phyloP scores from a whole-genome alignment of 345 rosid genomes.

The Ricinus communis region DNA sequence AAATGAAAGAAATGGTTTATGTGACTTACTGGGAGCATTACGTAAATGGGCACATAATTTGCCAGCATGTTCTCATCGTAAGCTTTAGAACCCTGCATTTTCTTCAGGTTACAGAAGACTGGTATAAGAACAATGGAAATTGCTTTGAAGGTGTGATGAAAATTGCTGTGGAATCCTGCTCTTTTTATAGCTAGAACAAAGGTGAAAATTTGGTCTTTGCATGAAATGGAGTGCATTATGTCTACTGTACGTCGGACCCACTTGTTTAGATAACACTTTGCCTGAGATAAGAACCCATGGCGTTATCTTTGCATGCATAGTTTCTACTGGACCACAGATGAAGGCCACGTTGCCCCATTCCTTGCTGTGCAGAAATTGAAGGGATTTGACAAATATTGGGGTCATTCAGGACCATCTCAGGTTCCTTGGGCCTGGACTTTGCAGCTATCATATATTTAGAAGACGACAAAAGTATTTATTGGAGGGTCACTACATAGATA shows the following conservation, averaged over 20 bases:
- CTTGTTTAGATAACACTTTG: not conserved
- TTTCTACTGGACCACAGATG: not conserved
- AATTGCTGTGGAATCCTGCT: not conserved
- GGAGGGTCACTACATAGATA: too few relatives aligned
- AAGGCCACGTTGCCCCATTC: not conserved
- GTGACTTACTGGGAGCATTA: slow-evolving; percentile 87
- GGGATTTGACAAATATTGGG: not conserved
- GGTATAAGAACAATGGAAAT: not conserved
- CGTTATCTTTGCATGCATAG: not conserved
- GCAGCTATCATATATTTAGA: not conserved
- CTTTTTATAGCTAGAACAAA: slow-evolving; percentile 11
- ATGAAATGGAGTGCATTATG: not conserved
- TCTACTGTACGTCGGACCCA: not conserved
- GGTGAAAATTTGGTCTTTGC: slow-evolving; percentile 5
- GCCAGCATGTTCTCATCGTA: slow-evolving; percentile 48
- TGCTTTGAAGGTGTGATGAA: not conserved
- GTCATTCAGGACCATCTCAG: not conserved
- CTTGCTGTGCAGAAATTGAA: too few relatives aligned
- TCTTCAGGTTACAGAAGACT: not conserved
- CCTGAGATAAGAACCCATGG: not conserved
- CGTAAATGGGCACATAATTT: slow-evolving; percentile 73
- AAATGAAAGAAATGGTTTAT: not conserved
- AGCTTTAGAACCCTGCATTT: slow-evolving; percentile 38
- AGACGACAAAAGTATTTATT: too few relatives aligned
- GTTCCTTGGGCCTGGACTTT: not conserved